Conservation (phyloP, 306 rosid species). For the Vachellia collinsii region DNA sequence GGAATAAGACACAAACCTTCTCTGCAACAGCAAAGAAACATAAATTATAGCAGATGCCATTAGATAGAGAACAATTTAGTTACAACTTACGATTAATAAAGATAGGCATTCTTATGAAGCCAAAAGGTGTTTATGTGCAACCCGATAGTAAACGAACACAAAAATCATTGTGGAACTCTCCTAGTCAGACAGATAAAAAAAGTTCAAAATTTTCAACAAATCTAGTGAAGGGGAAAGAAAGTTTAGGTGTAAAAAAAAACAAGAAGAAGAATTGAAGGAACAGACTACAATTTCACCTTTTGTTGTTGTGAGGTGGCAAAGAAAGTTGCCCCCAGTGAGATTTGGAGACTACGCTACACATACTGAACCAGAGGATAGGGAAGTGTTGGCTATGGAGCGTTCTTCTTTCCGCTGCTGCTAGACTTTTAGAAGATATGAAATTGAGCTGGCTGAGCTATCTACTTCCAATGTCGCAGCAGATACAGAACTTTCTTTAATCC, state of each 20-base stretch:
- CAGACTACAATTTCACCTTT: not conserved
- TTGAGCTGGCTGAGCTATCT: not conserved
- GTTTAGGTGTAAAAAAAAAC: not conserved
- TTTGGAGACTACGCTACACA: conserved; percentile 51
- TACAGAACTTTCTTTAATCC: not conserved
- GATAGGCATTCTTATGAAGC: not conserved
- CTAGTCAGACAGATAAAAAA: not conserved
- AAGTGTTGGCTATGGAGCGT: not conserved
- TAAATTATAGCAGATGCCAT: not conserved
- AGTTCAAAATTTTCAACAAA: not conserved
- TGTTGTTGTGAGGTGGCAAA: conserved; percentile 31
- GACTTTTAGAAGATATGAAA: not conserved
- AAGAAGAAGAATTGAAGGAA: not conserved
- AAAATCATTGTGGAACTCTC: not conserved
- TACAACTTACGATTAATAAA: not conserved
- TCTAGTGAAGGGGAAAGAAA: not conserved
- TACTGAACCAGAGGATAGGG: not conserved
- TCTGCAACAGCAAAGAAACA: not conserved
- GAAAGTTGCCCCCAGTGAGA: conserved; percentile 38
- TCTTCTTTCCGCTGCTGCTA: not conserved
- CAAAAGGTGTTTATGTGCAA: not conserved
- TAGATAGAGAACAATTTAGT: not conserved
- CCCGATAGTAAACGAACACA: not conserved
- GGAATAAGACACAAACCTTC: not conserved
- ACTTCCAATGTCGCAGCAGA: not conserved